phyloP scores from a whole-genome alignment of 495 filamentous ascomycete genomes.

The Trichoderma reesei region DNA sequence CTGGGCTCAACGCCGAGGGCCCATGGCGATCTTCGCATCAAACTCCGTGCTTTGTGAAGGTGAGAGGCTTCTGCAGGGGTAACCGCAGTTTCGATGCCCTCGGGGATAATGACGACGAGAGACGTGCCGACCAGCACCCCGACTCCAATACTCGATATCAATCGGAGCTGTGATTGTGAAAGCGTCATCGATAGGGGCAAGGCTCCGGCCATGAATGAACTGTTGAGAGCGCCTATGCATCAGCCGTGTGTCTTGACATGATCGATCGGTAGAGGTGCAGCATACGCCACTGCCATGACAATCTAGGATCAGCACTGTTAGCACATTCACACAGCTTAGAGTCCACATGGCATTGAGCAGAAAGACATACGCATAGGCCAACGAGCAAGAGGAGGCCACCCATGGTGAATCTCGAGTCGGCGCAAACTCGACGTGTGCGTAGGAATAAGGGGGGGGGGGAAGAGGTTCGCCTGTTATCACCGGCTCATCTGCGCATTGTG shows the following conservation, averaged over 20 bases:
- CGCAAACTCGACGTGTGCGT: neutral
- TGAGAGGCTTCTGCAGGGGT: constrained; percentile 41
- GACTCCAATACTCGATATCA: constrained; percentile 88
- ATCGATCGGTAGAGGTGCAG: constrained; percentile 13
- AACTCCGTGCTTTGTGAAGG: constrained; percentile 20
- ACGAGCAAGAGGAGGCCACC: constrained; percentile 84
- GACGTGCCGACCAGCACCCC: constrained; percentile 91
- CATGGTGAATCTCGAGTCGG: constrained; percentile 25
- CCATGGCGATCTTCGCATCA: constrained; percentile 4
- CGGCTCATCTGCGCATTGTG: constrained; percentile 1
- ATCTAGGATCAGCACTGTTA: constrained; percentile 32
- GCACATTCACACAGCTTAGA: neutral
- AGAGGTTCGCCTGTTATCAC: neutral
- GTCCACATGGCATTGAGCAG: neutral
- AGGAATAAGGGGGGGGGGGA: neutral
- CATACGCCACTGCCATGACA: constrained; percentile 92
- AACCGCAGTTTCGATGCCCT: constrained; percentile 88
- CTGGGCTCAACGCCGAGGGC: neutral
- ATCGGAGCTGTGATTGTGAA: constrained; percentile 75
- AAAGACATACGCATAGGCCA: constrained; percentile 52
- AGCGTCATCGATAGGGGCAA: constrained; percentile 84
- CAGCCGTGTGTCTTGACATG: neutral
- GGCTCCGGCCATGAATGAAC: constrained; percentile 90
- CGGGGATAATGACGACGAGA: constrained; percentile 93
- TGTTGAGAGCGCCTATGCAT: constrained; percentile 28